phyloP scores from a whole-genome alignment of 2,329 filamentous ascomycete genomes.

The Tolypocladium endophyticum region DNA sequence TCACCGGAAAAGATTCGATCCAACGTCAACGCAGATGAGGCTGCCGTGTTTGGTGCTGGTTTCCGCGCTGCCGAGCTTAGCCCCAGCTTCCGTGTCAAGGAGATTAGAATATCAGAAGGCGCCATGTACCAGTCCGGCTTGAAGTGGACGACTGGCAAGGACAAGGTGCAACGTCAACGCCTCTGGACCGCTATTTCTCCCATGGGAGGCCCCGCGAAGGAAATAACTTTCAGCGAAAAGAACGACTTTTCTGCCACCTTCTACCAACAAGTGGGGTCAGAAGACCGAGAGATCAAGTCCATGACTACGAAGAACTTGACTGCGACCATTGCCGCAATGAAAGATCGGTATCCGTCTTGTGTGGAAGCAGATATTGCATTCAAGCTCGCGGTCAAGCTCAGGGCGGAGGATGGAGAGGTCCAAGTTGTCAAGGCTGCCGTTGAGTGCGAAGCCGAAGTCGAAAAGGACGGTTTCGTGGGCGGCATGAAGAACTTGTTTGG shows the following conservation, averaged over 20 bases:
- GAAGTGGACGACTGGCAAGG: constrained; percentile 59
- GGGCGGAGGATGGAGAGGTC: constrained; percentile 64
- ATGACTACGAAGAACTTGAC: constrained; percentile 81
- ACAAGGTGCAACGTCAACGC: constrained; percentile 66
- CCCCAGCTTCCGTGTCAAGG: constrained; percentile 95
- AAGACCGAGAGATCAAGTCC: constrained; percentile 51
- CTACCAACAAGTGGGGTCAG: constrained; percentile 56
- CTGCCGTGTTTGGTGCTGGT: constrained; percentile 88
- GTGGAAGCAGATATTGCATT: constrained; percentile 66
- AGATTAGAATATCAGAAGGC: constrained; percentile 75
- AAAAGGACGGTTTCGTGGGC: constrained; percentile 77
- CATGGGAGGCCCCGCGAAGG: constrained; percentile 66
- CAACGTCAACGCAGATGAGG: constrained; percentile 95
- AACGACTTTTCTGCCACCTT: constrained; percentile 74
- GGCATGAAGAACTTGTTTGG: constrained; percentile 95
- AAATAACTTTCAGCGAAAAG: constrained; percentile 71
- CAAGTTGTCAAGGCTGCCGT: constrained; percentile 66
- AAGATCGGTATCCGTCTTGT: constrained; percentile 65
- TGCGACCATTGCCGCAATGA: constrained; percentile 65
- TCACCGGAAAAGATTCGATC: constrained; percentile 70
- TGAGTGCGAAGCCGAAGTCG: constrained; percentile 73
- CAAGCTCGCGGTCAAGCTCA: constrained; percentile 66
- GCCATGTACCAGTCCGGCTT: constrained; percentile 64
- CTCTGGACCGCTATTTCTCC: constrained; percentile 72
- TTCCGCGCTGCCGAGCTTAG: constrained; percentile 90